Base-by-base conservation (phyloP, 192 early-diverging fungal genomes). In the Mortierella antarctica region DNA sequence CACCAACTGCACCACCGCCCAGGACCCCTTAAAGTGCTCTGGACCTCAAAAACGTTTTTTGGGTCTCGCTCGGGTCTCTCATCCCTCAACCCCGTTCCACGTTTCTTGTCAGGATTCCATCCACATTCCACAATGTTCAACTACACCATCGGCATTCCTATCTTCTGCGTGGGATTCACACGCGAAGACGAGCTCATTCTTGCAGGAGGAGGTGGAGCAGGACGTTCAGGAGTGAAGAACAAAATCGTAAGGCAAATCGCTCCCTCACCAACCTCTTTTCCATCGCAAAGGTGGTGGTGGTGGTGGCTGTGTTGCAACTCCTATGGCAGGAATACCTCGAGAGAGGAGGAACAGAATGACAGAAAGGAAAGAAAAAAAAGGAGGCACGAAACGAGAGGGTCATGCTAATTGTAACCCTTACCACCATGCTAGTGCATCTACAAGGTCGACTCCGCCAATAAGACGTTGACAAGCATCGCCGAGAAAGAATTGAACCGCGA, bases 121-220 rank as follows among this genome's bases (percentile, higher is more conserved):
- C 51, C 58, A n/a, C 12, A 61, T 2, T 82, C 75, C 62, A 46
- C 82, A 49, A 71, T 67, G 44, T 87, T 88, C 48, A 74, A 83
- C 48, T 71, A 70, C 47, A 68, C 83, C 17, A 83, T 86, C 46
- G 90, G 90, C 13, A 87, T 92, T 23, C 92, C 92, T 50, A 72
- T 93, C 42, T 87, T 84, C 60, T 88, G 87, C 45, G 77, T 91
- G 65, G 90, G 85, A 0, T 88, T 93, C 55, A 90, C 87, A 13
- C 61, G 69, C 55, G 66, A 70, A 20, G 88, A 89, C 73, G 79
- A 92, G 57, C 58, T 94, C 6, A 74, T 94, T 20, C 80, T 96
- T 4, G 93, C 90, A 45, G 96, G 96, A 10, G 96, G 96, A n/a
- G 96, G 96, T 20, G 96, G 96, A 1, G 67, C 91, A 9, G 88